A percentile compares a stretch with the other conserved stretches of the same genome.
Conservation (phyloP, 305 asterid species). For the Plantago lanceolata region DNA sequence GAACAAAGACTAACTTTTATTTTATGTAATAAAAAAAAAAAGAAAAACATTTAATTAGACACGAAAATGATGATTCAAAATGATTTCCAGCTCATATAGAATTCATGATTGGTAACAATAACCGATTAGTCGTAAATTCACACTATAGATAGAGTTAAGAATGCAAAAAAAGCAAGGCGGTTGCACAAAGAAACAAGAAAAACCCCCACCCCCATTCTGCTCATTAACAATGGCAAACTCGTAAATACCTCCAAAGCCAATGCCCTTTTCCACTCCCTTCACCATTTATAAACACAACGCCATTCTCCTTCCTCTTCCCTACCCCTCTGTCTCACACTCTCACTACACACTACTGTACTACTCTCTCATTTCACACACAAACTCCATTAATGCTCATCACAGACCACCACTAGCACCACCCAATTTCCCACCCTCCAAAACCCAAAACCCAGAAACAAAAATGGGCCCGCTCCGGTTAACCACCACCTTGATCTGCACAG, state of each 20-base stretch:
- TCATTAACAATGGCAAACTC: conserved; percentile 22
- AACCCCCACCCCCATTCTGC: background rate
- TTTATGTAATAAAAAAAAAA: too few relatives aligned
- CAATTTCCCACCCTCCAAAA: too few relatives aligned
- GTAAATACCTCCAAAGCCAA: conserved; percentile 10
- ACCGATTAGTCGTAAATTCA: background rate
- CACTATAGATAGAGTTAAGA: background rate
- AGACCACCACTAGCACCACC: background rate
- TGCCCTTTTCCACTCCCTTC: background rate
- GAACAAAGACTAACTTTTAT: too few relatives aligned
- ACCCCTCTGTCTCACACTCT: conserved; percentile 22
- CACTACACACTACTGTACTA: conserved; percentile 21
- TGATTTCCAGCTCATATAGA: too few relatives aligned
- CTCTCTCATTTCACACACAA: conserved; percentile 6
- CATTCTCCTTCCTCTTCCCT: conserved; percentile 10
- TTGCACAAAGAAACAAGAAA: background rate
- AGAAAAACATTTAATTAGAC: too few relatives aligned
- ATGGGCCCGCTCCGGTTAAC: conserved; percentile 31
- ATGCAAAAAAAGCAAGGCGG: background rate
- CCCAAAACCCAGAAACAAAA: conserved; percentile 3
- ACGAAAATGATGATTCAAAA: too few relatives aligned
- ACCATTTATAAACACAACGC: conserved; percentile 27
- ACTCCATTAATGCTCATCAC: background rate
- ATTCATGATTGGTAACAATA: too few relatives aligned
- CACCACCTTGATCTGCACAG: conserved; percentile 25